These are phyloP conservation scores for Endocladia muricata DNA, from an alignment of 31 red algal species.

Conservation along the genomic window DNA sequence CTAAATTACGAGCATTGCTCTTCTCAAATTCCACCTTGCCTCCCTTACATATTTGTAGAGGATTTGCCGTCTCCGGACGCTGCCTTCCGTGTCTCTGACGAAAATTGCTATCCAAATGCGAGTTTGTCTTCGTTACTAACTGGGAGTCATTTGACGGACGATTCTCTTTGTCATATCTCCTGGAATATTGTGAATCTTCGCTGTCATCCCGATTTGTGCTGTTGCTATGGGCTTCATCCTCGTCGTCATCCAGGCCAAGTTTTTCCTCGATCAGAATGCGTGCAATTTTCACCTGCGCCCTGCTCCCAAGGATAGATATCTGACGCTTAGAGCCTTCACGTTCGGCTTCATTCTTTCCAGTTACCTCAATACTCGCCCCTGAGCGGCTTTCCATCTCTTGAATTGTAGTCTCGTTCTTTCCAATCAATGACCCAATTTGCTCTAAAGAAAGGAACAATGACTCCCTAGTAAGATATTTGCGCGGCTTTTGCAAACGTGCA, in stretches of 20 bases:
- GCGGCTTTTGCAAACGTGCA: background rate
- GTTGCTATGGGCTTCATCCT: background rate
- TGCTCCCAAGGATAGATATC: constrained; percentile 21
- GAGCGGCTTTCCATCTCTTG: constrained; percentile 71
- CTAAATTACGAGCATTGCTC: too few relatives aligned
- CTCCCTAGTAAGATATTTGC: background rate
- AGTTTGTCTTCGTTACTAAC: too few relatives aligned
- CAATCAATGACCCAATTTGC: constrained; percentile 65
- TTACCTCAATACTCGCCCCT: constrained; percentile 57
- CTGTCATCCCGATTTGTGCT: background rate
- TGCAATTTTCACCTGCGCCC: constrained; percentile 30
- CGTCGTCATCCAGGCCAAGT: constrained; percentile 16
- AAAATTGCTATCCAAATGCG: too few relatives aligned
- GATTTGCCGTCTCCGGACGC: too few relatives aligned
- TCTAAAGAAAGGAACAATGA: constrained; percentile 30
- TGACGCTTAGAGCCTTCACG: constrained; percentile 22
- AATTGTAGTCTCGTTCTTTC: constrained; percentile 55
- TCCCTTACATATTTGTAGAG: too few relatives aligned
- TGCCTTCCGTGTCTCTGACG: too few relatives aligned
- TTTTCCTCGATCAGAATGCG: constrained; percentile 33
- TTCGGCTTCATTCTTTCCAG: constrained; percentile 38
- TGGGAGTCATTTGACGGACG: too few relatives aligned
- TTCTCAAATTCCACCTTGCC: too few relatives aligned
- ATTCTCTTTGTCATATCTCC: too few relatives aligned
- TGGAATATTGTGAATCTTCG: background rate